These are phyloP conservation scores for Madurella fahalii DNA, from an alignment of 2,329 filamentous ascomycete genomes.

Conservation along the genomic window DNA sequence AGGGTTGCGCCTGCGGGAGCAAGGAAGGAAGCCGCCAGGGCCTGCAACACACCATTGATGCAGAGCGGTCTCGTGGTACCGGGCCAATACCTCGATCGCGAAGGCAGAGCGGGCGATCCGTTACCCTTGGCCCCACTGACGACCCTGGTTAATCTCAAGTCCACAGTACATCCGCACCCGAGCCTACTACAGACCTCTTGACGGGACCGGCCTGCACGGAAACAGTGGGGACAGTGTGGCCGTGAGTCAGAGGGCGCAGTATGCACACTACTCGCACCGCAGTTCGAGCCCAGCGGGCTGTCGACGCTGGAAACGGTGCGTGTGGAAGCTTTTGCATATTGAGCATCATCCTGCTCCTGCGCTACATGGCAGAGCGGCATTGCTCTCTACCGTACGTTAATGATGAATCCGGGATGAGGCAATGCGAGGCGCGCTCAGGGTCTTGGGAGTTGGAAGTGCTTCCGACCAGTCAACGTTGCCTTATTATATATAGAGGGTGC, in stretches of 20 bases:
- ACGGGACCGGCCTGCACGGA: neutral
- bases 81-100: constrained; percentile 21
- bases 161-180: neutral
- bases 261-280: neutral
- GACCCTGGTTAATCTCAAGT: constrained; percentile 15
- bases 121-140: constrained; percentile 5
- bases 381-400: too few species aligned
- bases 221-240: constrained; percentile 3
- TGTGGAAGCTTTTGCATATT: too few species aligned
- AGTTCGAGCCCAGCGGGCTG: too few species aligned
- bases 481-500: neutral
- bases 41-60: constrained; percentile 20
- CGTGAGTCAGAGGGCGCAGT: constrained; percentile 8
- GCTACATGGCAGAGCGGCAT: too few species aligned
- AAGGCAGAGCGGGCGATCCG: constrained; percentile 17
- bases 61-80: constrained; percentile 20
- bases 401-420: too few species aligned
- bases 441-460: neutral
- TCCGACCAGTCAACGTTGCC: too few species aligned
- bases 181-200: too few species aligned
- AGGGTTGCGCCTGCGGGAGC: constrained; percentile 6
- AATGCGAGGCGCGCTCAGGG: neutral
- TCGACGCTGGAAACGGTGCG: too few species aligned
- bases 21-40: constrained; percentile 16
- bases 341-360: too few species aligned